phyloP scores from a whole-genome alignment of 768 basidiomycete species.

The Fomitopsis serialis region DNA sequence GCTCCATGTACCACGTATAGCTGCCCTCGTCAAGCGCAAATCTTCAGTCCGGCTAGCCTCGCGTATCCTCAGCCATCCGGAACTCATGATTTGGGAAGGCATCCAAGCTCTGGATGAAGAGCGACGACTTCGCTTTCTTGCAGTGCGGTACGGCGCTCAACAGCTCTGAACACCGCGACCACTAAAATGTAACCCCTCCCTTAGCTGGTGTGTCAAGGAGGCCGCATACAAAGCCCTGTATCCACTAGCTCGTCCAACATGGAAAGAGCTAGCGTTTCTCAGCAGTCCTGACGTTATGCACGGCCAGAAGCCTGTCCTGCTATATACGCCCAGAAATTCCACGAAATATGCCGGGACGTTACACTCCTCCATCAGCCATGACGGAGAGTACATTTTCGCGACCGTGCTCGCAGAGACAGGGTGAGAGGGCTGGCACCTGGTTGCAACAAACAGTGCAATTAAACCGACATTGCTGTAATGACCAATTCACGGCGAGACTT shows the following conservation, averaged over 20 bases:
- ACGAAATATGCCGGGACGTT: conserved; percentile 30
- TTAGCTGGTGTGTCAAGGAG: conserved; percentile 81
- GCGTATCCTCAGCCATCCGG: conserved; percentile 53
- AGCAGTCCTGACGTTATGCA: conserved; percentile 30
- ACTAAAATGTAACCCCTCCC: neutral
- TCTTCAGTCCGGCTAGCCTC: conserved; percentile 41
- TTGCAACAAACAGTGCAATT: no score
- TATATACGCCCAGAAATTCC: conserved; percentile 15
- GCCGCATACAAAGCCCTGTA: conserved; percentile 84
- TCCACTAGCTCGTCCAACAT: conserved; percentile 53
- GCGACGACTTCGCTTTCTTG: conserved; percentile 46
- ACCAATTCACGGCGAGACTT: no score
- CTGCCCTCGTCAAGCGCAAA: conserved; percentile 45
- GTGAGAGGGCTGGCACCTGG: neutral
- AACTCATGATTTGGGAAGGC: conserved; percentile 38
- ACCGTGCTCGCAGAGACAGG: conserved; percentile 53
- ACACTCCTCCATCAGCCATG: conserved; percentile 77
- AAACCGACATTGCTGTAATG: no score
- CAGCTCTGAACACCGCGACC: neutral
- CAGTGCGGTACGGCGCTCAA: conserved; percentile 66
- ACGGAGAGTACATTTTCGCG: conserved; percentile 71
- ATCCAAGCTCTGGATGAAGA: conserved; percentile 21
- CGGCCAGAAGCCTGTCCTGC: conserved; percentile 39
- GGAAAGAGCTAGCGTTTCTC: conserved; percentile 59
- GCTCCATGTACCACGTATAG: conserved; percentile 62